A percentile compares a stretch with the other conserved stretches of the same genome.
Evolutionary conservation across 305 asterid species (phyloP).

Genomic region (Plantago coronopus): DNA sequence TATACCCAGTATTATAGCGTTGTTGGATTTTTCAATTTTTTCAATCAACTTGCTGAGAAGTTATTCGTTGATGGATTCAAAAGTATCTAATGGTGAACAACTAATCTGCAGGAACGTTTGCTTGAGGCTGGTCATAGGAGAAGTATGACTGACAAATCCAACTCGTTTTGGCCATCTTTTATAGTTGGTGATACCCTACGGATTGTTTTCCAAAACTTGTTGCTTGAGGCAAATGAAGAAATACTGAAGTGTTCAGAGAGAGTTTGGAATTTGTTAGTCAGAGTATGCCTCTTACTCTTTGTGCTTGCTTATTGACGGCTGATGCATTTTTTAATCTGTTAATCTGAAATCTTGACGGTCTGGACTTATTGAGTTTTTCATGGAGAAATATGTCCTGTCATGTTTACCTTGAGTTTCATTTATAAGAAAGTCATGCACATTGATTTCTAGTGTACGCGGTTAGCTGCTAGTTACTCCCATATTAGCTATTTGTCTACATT

Average conservation of each 20-base stretch:
- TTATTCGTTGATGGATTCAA: background rate
- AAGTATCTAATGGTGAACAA: slow-evolving; percentile 23
- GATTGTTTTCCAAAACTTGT: slow-evolving; percentile 94
- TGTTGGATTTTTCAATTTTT: slow-evolving; percentile 2
- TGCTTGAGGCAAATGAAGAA: slow-evolving; percentile 93
- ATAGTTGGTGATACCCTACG: slow-evolving; percentile 93
- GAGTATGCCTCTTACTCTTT: slow-evolving; percentile 43
- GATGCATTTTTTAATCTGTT: background rate
- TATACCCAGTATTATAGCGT: background rate
- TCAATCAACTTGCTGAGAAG: slow-evolving; percentile 2
- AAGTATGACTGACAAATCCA: slow-evolving; percentile 56
- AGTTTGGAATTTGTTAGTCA: slow-evolving; percentile 87
- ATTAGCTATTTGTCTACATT: background rate
- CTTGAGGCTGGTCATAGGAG: slow-evolving; percentile 88
- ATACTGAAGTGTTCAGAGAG: slow-evolving; percentile 82
- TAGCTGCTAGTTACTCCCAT: background rate
- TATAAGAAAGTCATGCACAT: background rate
- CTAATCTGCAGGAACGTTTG: slow-evolving; percentile 80
- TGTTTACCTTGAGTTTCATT: background rate
- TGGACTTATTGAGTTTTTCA: background rate
- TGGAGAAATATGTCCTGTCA: background rate
- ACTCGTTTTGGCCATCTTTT: slow-evolving; percentile 92
- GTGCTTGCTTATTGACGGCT: slow-evolving; percentile 1
- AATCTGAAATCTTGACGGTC: background rate
- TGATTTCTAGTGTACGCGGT: background rate